Evolutionary conservation across 306 rosid species (phyloP).

Genomic region (Quercus agrifolia): DNA sequence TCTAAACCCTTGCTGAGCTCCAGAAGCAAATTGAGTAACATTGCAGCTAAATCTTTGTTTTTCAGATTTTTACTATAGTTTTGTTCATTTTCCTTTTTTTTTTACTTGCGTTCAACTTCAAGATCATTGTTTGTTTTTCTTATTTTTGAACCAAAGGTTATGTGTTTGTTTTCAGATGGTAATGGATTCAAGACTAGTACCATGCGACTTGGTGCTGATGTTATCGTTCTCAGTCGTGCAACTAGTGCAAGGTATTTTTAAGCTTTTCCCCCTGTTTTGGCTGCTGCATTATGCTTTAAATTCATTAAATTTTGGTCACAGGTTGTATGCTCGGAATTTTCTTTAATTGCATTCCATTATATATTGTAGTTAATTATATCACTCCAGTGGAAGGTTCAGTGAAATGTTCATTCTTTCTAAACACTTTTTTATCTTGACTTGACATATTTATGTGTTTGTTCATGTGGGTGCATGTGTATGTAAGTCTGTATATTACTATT

Average conservation of each 20-base stretch:
- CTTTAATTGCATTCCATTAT: neutral
- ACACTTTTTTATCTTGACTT: neutral
- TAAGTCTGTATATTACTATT: neutral
- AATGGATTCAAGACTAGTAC: constrained; percentile 99
- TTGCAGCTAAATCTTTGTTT: neutral
- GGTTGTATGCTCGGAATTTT: neutral
- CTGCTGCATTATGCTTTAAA: constrained; percentile 4
- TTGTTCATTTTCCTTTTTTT: neutral
- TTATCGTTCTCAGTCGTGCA: constrained; percentile 78
- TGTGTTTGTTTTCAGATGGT: constrained; percentile 62
- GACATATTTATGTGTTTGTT: neutral
- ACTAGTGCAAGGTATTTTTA: constrained; percentile 40
- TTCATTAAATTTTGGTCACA: neutral
- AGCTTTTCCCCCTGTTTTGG: constrained; percentile 11
- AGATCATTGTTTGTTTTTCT: constrained; percentile 15
- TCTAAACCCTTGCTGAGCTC: neutral
- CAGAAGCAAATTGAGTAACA: neutral
- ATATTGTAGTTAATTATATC: neutral
- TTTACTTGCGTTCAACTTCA: neutral
- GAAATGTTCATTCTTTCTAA: neutral
- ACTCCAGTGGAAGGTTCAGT: neutral
- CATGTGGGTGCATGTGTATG: neutral
- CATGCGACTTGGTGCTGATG: constrained; percentile 96
- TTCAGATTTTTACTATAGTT: neutral
- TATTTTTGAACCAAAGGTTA: constrained; percentile 5